Base-by-base conservation (phyloP, 176 grass and related monocot genomes). In the Puccinellia tenuiflora region DNA sequence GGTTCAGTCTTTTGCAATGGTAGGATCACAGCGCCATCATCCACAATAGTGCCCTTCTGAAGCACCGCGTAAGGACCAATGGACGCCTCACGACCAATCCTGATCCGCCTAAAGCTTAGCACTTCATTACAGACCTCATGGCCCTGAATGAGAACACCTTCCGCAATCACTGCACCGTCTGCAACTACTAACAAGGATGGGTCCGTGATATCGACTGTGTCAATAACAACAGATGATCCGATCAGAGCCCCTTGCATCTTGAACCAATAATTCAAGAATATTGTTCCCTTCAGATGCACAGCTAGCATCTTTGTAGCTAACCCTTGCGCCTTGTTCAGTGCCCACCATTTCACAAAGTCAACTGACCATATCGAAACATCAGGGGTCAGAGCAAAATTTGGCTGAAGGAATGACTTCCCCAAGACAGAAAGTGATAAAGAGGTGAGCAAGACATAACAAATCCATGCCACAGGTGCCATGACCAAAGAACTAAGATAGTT, bases 271-370 rank as follows among this genome's bases (percentile, higher is more conserved):
- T 94, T 94, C 53, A 94, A 71, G 79, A 90, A 94, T 28, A 85
- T 6, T 61, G 92, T 94, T 38, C 88, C 92, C 78, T 88, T 94
- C 14, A 91, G 92, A 80, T 91, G 84, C 30, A 91, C 88, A 61
- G 86, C 88, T 61, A 94, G 31, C 76, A 91, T 35, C 84, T 94
- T 94, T 88, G 79, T 76, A 54, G 92, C 88, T 35, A 91, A 70
- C 73, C 84, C 65, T 68, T 88, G 88, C 3, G 88, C 86, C 48
- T 94, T 94, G 88, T 80, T 88, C 52, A 94, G 83, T 60, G 88
- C 83, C 92, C 92, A 94, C 92, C 92, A 91, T 88, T 94, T 94
- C 40, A 94, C 92, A 48, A 94, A 94, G 24, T 94, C 86, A 63
- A 86, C 24, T 17, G 86, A 94, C 88, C 92, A 94, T 67, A 94